These are phyloP conservation scores for Bertia moriformis DNA, from an alignment of 2,329 filamentous ascomycete species.

Conservation along the genomic window DNA sequence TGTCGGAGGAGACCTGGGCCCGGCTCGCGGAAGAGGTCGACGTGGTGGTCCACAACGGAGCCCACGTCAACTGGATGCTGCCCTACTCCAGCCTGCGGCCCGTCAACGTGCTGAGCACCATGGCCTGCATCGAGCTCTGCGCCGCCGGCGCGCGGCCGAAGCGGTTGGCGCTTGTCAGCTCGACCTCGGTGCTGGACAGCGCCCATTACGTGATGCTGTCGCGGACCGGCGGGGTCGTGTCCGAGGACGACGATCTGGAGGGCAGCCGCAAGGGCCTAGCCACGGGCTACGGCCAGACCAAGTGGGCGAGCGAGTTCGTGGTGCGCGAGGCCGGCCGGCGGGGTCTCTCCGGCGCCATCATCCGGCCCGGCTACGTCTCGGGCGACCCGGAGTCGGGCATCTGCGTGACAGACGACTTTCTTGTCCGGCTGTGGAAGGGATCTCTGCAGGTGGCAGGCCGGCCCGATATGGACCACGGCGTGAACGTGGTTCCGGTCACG, in stretches of 20 bases:
- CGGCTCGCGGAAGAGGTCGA: neutral
- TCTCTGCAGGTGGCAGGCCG: slow-evolving; percentile 65
- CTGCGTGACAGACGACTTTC: slow-evolving; percentile 75
- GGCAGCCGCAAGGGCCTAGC: slow-evolving; percentile 2
- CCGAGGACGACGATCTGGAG: slow-evolving; percentile 1
- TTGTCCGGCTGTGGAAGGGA: slow-evolving; percentile 74
- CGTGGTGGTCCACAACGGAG: neutral
- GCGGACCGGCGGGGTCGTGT: slow-evolving; percentile 17
- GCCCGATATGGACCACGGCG: slow-evolving; percentile 68
- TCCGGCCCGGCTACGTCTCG: slow-evolving; percentile 74
- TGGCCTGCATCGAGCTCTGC: no score
- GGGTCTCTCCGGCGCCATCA: slow-evolving; percentile 62
- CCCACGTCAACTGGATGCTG: neutral
- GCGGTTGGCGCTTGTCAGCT: slow-evolving; percentile 40
- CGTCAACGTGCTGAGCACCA: neutral
- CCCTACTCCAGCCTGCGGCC: neutral
- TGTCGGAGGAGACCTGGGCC: neutral
- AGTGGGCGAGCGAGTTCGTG: slow-evolving; percentile 32
- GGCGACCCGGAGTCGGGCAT: slow-evolving; percentile 59
- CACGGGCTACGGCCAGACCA: slow-evolving; percentile 16
- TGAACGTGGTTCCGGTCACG: slow-evolving; percentile 78
- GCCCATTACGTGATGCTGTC: slow-evolving; percentile 47
- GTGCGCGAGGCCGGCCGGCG: slow-evolving; percentile 65
- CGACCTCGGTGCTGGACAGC: slow-evolving; percentile 69
- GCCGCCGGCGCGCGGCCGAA: no score